Percentiles rank a stretch among this genome's conserved stretches.
These are phyloP conservation scores for Podospora appendiculata DNA, from an alignment of 495 filamentous ascomycete species.

Conservation along the genomic window DNA sequence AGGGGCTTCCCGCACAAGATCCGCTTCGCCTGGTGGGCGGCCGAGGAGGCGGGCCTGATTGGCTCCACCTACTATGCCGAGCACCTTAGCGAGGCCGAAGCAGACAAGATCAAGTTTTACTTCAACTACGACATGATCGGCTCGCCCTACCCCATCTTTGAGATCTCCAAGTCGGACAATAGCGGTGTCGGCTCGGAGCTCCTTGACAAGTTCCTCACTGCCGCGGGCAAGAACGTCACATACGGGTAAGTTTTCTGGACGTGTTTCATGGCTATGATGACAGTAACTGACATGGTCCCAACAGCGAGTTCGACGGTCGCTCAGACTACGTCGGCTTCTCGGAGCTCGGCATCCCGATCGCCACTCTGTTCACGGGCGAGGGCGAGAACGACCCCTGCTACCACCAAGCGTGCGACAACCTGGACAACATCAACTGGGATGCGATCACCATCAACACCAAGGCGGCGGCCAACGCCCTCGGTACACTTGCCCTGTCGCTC, in stretches of 20 bases:
- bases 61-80: conserved; percentile 54
- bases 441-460: conserved; percentile 53
- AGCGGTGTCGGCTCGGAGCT: conserved; percentile 28
- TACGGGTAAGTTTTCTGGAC: conserved; percentile 1
- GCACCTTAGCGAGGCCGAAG: conserved; percentile 25
- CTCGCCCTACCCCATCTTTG: conserved; percentile 57
- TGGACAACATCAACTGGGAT: conserved; percentile 51
- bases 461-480: conserved; percentile 49
- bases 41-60: conserved; percentile 56
- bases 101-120: conserved; percentile 53
- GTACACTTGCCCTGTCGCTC: conserved; percentile 41
- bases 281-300: not conserved
- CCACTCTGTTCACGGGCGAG: conserved; percentile 59
- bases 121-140: conserved; percentile 80
- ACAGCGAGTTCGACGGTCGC: conserved; percentile 47
- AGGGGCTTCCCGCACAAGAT: conserved; percentile 52
- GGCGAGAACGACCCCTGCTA: conserved; percentile 55
- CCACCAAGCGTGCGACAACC: conserved; percentile 50
- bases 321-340: conserved; percentile 64
- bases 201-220: conserved; percentile 19
- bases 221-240: conserved; percentile 22
- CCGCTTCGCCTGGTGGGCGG: conserved; percentile 64
- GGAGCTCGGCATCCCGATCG: conserved; percentile 49
- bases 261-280: no score
- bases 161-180: conserved; percentile 39